Base-by-base conservation (phyloP, 768 basidiomycete species). In the Tricholoma matsutake region DNA sequence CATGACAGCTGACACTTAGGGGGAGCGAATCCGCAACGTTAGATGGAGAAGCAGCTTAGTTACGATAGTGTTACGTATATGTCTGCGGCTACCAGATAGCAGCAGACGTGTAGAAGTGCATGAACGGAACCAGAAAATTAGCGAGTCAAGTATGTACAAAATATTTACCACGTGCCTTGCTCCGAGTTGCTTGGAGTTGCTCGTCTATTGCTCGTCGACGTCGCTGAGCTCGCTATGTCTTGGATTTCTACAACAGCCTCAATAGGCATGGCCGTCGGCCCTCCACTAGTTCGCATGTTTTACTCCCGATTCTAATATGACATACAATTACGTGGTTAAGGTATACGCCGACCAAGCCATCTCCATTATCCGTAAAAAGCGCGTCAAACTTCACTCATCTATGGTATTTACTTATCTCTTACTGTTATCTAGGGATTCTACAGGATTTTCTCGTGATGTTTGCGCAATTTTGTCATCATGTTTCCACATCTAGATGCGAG, bases 401-500 rank as follows among this genome's bases (percentile, higher is more conserved):
- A 18, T 7, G n/a, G 53, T n/a, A 59, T 32, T 20, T 45, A 58
- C 56, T 61, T 25, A 20, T 61, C 22, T 43, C 35, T 62, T 49
- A 25, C 28, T 56, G 55, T 31, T 61, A 53, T 41, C 45, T 57
- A 94, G 92, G 74, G 90, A 94, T 66, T 82, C 92, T 4, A 89
- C 89, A 41, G 92, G 92, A 2, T 94, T 94, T 70, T 93, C 92
- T 58, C 83, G 85, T 68, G 92, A 94, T 69, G 86, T 94, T 57
- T 93, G 91, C 68, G 92, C 89, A 7, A 93, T 94, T 61, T 75
- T 94, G 86, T 91, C 62, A 72, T 76, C 73, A 60, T 63, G 32
- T 39, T 63, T n/a, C 29, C 51, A 51, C 35, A 39, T 43, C 35
- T 22, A 25, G 32, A 18, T 22, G 29, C 35, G 34, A 53, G 58